Conservation (phyloP, 2,329 filamentous ascomycete genomes). For the Penicillium oxalicum region DNA sequence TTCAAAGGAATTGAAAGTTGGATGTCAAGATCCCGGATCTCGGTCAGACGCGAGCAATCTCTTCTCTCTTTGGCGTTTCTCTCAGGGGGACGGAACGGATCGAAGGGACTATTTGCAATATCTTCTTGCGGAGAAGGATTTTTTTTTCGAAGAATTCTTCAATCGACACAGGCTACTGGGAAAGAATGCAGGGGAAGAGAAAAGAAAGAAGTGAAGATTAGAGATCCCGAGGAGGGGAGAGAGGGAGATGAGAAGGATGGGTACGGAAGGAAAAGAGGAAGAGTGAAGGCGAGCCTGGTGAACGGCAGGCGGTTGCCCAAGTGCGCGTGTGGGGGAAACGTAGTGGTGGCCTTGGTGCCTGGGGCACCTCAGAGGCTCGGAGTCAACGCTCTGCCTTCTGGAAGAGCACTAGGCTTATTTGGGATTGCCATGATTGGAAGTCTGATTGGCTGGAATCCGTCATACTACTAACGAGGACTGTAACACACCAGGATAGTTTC, state of each 20-base stretch:
- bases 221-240: constrained; percentile 5
- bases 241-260: constrained; percentile 14
- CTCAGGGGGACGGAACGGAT: constrained; percentile 23
- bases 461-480: too few relatives aligned
- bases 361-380: constrained; percentile 4
- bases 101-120: constrained; percentile 19
- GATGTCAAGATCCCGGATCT: constrained; percentile 11
- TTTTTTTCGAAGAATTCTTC: constrained; percentile 17
- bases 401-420: constrained; percentile 1
- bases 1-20: constrained; percentile 6
- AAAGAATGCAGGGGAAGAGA: constrained; percentile 25
- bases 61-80: constrained; percentile 3
- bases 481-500: too few relatives aligned
- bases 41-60: constrained; percentile 18
- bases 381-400: not conserved
- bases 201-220: constrained; percentile 27
- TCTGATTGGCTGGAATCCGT: not conserved
- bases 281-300: constrained; percentile 8
- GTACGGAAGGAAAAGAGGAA: constrained; percentile 18
- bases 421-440: not conserved
- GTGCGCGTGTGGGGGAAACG: constrained; percentile 19
- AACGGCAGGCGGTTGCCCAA: not conserved
- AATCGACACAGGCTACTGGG: constrained; percentile 23
- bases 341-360: constrained; percentile 7
- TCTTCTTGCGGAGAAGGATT: constrained; percentile 13